A percentile compares a stretch with the other conserved stretches of the same genome.
Evolutionary conservation across 2,329 filamentous ascomycete genomes (phyloP).

Genomic region (Pseudogymnoascus sp.): DNA sequence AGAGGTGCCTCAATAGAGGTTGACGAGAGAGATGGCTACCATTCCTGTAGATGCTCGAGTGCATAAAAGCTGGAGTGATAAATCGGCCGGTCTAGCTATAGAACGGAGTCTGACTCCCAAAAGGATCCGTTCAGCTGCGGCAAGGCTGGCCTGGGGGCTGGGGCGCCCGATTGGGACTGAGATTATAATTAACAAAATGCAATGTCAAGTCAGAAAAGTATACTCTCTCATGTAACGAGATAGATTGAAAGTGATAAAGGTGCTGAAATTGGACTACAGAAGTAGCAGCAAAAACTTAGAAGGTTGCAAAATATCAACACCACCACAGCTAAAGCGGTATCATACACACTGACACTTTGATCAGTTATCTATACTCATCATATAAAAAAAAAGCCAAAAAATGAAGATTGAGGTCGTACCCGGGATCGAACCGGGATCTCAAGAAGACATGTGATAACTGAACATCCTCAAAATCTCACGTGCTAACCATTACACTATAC

Average conservation of each 20-base stretch:
- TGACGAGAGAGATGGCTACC: too few relatives aligned
- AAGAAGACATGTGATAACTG: conserved; percentile 6
- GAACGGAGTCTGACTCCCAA: too few relatives aligned
- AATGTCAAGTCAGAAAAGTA: neutral
- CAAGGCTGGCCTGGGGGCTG: too few relatives aligned
- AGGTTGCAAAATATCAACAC: neutral
- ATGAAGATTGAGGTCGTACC: conserved; percentile 1
- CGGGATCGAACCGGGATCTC: conserved; percentile 8
- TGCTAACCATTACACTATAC: conserved; percentile 9
- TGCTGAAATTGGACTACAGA: neutral
- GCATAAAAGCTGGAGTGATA: too few relatives aligned
- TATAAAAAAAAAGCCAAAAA: neutral
- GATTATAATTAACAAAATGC: neutral
- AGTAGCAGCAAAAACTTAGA: neutral
- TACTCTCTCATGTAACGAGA: neutral
- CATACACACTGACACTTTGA: neutral
- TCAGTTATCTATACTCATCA: neutral
- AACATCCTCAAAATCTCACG: conserved; percentile 9
- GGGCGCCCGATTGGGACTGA: too few relatives aligned
- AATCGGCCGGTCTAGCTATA: too few relatives aligned
- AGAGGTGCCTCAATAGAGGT: too few relatives aligned
- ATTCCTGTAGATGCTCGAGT: too few relatives aligned
- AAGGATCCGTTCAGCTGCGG: too few relatives aligned
- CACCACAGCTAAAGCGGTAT: neutral
- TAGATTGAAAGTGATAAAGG: neutral